Evolutionary conservation across 2,329 filamentous ascomycete species (phyloP).

Genomic region (Laburnicola sp.): DNA sequence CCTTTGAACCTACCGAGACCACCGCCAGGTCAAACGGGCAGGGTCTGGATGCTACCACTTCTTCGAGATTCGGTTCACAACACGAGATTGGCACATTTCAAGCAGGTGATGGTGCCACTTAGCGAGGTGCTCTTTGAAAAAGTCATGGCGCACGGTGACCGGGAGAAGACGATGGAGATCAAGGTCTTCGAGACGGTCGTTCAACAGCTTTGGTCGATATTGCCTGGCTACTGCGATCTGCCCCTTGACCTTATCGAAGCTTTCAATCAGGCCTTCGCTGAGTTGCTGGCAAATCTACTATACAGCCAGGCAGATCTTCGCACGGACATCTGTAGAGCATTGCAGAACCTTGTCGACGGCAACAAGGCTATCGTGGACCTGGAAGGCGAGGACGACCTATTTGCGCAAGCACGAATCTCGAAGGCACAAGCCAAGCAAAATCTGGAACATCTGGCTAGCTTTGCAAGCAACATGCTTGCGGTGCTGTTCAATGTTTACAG

Average conservation of each 20-base stretch:
- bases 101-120: conserved; percentile 79
- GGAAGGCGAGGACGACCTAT: conserved; percentile 66
- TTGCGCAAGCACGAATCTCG: conserved; percentile 77
- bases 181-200: conserved; percentile 98
- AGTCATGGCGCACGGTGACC: conserved; percentile 77
- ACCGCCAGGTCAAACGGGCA: conserved; percentile 74
- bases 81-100: conserved; percentile 84
- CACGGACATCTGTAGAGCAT: conserved; percentile 80
- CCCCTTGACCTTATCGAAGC: conserved; percentile 71
- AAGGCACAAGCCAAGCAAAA: conserved; percentile 77
- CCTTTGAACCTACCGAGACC: conserved; percentile 84
- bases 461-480: conserved; percentile 86
- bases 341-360: conserved; percentile 87
- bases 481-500: conserved; percentile 99
- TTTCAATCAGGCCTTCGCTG: conserved; percentile 87
- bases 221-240: conserved; percentile 93
- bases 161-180: conserved; percentile 90
- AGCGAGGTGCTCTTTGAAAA: conserved; percentile 89
- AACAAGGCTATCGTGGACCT: conserved; percentile 79
- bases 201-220: conserved; percentile 89
- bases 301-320: conserved; percentile 90
- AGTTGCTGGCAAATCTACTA: conserved; percentile 85
- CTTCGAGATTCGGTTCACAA: conserved; percentile 89
- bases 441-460: conserved; percentile 74
- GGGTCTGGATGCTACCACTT: conserved; percentile 93